Percentiles rank a stretch among this genome's conserved stretches.
These are phyloP conservation scores for Pseudohyphozyma bogoriensis DNA, from an alignment of 768 basidiomycete species.

Conservation along the genomic window DNA sequence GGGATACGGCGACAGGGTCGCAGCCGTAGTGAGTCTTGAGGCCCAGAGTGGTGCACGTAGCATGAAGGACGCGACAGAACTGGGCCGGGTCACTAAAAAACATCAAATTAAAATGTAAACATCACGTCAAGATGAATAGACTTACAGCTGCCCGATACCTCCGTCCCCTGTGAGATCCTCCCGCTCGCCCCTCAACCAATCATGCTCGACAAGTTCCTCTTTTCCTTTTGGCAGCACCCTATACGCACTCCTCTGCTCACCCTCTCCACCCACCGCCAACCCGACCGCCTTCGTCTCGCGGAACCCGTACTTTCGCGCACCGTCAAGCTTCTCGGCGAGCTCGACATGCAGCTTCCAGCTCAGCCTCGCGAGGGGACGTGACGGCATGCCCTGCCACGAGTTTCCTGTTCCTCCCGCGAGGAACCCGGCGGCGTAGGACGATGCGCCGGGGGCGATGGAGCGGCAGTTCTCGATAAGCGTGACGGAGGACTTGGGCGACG, in stretches of 20 bases:
- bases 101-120: too few relatives aligned
- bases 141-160: constrained; percentile 23
- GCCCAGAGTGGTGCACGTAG: neutral
- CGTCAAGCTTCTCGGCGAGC: constrained; percentile 41
- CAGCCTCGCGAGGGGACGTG: constrained; percentile 37
- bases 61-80: constrained; percentile 14
- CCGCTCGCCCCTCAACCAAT: constrained; percentile 17
- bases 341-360: constrained; percentile 41
- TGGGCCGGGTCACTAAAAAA: constrained; percentile 14
- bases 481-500: constrained; percentile 36
- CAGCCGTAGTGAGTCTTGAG: constrained; percentile 10
- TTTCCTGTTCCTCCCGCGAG: constrained; percentile 44
- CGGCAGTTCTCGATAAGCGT: constrained; percentile 42
- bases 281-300: constrained; percentile 36
- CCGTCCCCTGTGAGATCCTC: constrained; percentile 15
- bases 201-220: neutral
- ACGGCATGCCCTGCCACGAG: constrained; percentile 35
- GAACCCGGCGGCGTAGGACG: constrained; percentile 41
- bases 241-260: constrained; percentile 18
- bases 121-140: neutral
- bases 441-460: constrained; percentile 39
- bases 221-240: constrained; percentile 21
- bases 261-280: constrained; percentile 30
- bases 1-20: neutral
- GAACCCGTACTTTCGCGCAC: constrained; percentile 42